These are phyloP conservation scores for Lactarius psammicola DNA, from an alignment of 768 basidiomycete species.

Conservation along the genomic window DNA sequence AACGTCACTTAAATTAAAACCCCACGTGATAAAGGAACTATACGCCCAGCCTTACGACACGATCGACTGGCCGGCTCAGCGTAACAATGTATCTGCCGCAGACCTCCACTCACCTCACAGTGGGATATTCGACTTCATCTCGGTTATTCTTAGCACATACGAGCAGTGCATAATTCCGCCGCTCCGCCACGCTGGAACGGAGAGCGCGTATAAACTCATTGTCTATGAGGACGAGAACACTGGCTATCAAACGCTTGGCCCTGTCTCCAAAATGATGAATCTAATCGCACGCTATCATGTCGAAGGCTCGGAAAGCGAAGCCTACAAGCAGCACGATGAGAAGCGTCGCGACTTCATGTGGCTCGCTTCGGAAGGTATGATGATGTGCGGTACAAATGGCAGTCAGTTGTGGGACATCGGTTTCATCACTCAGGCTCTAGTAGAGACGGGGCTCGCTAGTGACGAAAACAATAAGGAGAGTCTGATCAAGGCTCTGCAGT, in stretches of 20 bases:
- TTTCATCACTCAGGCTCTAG: constrained; percentile 90
- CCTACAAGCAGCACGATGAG: constrained; percentile 70
- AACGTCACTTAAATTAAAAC: constrained; percentile 12
- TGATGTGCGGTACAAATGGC: constrained; percentile 95
- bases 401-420: constrained; percentile 93
- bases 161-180: constrained; percentile 73
- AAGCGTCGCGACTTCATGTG: constrained; percentile 93
- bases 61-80: constrained; percentile 88
- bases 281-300: constrained; percentile 70
- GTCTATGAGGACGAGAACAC: constrained; percentile 95
- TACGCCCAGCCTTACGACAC: constrained; percentile 77
- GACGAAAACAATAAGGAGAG: constrained; percentile 68
- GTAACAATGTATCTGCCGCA: constrained; percentile 74
- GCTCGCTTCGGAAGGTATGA: constrained; percentile 85
- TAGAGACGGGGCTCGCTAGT: constrained; percentile 79
- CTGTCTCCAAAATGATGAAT: constrained; percentile 97
- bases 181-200: constrained; percentile 61
- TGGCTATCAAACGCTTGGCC: constrained; percentile 82
- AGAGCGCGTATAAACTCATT: constrained; percentile 73
- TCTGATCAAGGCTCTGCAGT: constrained; percentile 58
- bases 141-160: constrained; percentile 61
- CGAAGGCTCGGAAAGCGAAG: constrained; percentile 77
- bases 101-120: constrained; percentile 89
- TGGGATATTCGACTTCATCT: constrained; percentile 62
- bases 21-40: constrained; percentile 57